Percentiles rank a stretch among this genome's conserved stretches.
These are phyloP conservation scores for Myriosclerotinia duriaeana DNA, from an alignment of 2,329 filamentous ascomycete species.

Conservation along the genomic window DNA sequence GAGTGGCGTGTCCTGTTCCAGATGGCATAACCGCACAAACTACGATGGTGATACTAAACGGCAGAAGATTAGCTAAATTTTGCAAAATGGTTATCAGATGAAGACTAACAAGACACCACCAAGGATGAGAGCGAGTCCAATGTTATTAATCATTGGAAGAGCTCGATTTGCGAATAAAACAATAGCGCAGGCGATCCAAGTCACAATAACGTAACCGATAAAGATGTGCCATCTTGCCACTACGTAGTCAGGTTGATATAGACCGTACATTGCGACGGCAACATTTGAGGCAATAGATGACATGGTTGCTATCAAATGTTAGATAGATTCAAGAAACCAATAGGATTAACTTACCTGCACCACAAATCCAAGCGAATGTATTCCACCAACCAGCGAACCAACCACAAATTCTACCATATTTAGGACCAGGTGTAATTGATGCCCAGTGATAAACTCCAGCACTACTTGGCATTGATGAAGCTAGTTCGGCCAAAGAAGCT, in stretches of 20 bases:
- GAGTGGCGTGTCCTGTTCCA: constrained; percentile 45
- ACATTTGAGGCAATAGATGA: constrained; percentile 46
- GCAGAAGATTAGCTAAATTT: not conserved
- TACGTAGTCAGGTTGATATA: constrained; percentile 49
- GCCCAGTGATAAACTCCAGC: constrained; percentile 53
- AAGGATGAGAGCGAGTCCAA: constrained; percentile 54
- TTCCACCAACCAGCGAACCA: constrained; percentile 56
- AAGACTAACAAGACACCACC: constrained; percentile 45
- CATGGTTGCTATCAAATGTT: constrained; percentile 30
- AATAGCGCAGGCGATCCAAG: constrained; percentile 47
- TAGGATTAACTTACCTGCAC: constrained; percentile 27
- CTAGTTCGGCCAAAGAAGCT: constrained; percentile 47
- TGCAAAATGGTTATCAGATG: not conserved
- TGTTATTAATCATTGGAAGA: constrained; percentile 53
- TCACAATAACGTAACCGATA: constrained; percentile 48
- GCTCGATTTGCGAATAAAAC: constrained; percentile 56
- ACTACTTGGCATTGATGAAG: constrained; percentile 36
- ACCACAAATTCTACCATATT: constrained; percentile 48
- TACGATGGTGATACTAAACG: constrained; percentile 42
- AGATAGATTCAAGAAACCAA: not conserved
- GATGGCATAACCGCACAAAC: constrained; percentile 56
- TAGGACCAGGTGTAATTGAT: constrained; percentile 48
- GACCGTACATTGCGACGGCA: constrained; percentile 49
- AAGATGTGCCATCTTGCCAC: constrained; percentile 53
- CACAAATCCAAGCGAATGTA: constrained; percentile 46